These are phyloP conservation scores for Leishmania lainsoni DNA, from an alignment of 208 protist species.

Conservation along the genomic window DNA sequence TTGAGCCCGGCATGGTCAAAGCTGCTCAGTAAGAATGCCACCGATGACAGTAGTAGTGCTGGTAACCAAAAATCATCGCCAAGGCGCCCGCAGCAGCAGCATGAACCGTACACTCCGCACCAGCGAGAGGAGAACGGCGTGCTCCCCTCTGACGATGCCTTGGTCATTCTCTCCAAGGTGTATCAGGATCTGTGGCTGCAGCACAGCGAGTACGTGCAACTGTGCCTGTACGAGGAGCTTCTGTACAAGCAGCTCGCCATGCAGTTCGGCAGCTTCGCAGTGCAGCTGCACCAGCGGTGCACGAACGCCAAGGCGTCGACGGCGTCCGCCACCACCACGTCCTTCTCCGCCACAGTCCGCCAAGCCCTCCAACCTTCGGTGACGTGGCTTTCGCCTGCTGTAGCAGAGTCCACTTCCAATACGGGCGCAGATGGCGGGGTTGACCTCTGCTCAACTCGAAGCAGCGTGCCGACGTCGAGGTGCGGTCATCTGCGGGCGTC, in stretches of 20 bases:
- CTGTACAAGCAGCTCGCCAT: slow-evolving; percentile 28
- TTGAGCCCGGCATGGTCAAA: slow-evolving; percentile 7
- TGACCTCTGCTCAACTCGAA: not conserved
- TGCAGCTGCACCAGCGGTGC: slow-evolving; percentile 11
- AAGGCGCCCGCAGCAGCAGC: not conserved
- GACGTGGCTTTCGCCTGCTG: not conserved
- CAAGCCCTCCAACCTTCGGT: not conserved
- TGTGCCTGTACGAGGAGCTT: slow-evolving; percentile 25
- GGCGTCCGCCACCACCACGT: not conserved
- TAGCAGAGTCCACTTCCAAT: not conserved
- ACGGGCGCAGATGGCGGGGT: not conserved
- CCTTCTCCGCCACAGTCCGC: not conserved
- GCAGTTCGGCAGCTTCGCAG: slow-evolving; percentile 19
- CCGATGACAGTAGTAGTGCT: too few relatives aligned
- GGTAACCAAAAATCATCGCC: not conserved
- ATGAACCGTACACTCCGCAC: not conserved
- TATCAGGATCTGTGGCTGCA: slow-evolving; percentile 33
- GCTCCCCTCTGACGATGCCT: slow-evolving; percentile 6
- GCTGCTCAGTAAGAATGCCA: not conserved
- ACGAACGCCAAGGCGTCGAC: not conserved
- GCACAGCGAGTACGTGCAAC: slow-evolving; percentile 32
- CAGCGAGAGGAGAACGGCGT: not conserved
- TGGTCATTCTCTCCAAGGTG: slow-evolving; percentile 8
- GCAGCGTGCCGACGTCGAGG: not conserved
- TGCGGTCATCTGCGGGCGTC: not conserved